Conservation (phyloP, 2,329 filamentous ascomycete genomes). For the Colletotrichum tropicale region DNA sequence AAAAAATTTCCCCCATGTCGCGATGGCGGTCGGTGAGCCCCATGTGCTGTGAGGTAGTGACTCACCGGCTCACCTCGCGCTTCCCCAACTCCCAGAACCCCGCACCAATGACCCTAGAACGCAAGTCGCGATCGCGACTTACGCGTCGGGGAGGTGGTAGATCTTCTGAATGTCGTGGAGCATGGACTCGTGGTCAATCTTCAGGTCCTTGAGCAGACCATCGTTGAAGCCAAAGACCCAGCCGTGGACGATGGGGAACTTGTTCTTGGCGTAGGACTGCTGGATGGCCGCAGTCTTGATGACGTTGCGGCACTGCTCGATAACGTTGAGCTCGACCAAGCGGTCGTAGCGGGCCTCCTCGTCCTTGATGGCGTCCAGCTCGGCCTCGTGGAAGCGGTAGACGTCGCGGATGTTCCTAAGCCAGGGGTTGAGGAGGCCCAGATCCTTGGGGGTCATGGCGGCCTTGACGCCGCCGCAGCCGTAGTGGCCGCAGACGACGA, state of each 20-base stretch:
- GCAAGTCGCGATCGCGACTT: background rate
- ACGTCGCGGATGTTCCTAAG: conserved; percentile 77
- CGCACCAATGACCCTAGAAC: background rate
- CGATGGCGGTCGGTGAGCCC: background rate
- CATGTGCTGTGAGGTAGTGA: background rate
- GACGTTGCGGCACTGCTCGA: conserved; percentile 77
- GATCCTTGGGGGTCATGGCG: conserved; percentile 72
- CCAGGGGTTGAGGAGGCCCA: conserved; percentile 76
- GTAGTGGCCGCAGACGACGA: conserved; percentile 81
- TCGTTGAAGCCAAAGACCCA: conserved; percentile 76
- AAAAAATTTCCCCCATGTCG: conserved; percentile 15
- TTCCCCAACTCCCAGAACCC: background rate
- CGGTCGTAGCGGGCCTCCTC: conserved; percentile 67
- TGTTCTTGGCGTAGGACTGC: conserved; percentile 67
- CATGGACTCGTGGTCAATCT: conserved; percentile 66
- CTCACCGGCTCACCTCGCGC: background rate
- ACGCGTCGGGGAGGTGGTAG: conserved; percentile 55
- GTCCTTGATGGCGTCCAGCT: conserved; percentile 69
- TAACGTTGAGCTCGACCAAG: conserved; percentile 84
- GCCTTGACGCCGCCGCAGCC: conserved; percentile 79
- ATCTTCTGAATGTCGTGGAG: conserved; percentile 67
- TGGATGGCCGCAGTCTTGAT: conserved; percentile 83
- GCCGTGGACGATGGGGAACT: conserved; percentile 73
- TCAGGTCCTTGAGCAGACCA: conserved; percentile 68
- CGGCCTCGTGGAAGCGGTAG: conserved; percentile 72